Evolutionary conservation across 1,139 yeast genomes (phyloP).

Genomic region (Taphrina wiesneri): DNA sequence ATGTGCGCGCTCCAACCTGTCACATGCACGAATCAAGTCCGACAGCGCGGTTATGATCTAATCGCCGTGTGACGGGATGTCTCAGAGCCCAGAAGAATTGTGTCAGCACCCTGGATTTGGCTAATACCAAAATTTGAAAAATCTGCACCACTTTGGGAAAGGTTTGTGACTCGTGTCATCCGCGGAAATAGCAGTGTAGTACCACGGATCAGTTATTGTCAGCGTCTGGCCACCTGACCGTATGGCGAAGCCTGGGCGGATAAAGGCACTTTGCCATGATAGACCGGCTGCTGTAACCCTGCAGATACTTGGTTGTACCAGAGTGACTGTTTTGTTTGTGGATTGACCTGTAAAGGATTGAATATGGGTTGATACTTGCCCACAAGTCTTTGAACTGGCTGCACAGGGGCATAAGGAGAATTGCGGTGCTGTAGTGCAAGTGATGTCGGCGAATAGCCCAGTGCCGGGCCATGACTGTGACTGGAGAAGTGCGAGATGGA

Average conservation of each 20-base stretch:
- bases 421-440: conserved; percentile 27
- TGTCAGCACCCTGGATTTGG: no score
- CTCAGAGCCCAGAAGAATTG: background rate
- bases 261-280: conserved; percentile 1
- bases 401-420: conserved; percentile 33
- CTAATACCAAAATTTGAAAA: no score
- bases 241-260: background rate
- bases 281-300: conserved; percentile 5
- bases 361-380: conserved; percentile 18
- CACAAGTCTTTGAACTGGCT: conserved; percentile 23
- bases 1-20: background rate
- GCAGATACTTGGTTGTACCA: conserved; percentile 20
- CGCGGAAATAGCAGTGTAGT: background rate
- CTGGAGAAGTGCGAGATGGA: conserved; percentile 11
- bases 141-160: background rate
- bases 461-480: conserved; percentile 18
- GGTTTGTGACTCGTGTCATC: background rate
- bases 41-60: background rate
- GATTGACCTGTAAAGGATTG: conserved; percentile 1
- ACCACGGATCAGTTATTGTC: background rate
- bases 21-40: background rate
- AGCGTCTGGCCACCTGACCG: background rate
- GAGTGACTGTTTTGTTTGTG: conserved; percentile 8
- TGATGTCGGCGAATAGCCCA: conserved; percentile 28
- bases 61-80: background rate